Base-by-base conservation (phyloP, 148 eudicot species). In the Vaccinium vitisidaea region DNA sequence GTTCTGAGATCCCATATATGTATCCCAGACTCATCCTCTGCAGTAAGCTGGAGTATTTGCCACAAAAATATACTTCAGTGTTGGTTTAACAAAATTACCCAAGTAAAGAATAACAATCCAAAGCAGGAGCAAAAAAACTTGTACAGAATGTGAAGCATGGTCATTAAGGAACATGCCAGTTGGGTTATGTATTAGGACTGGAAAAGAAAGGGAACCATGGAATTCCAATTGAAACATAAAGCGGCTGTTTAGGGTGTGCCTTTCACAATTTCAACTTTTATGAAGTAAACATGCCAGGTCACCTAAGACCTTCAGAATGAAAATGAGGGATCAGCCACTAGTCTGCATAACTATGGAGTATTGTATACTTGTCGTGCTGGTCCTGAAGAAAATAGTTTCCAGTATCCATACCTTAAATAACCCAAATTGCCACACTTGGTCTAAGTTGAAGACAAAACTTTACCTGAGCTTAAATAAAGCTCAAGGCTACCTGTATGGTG, bases 1-100 rank as follows among this genome's bases (percentile, higher is more conserved):
- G 91, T 93, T 89, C 99, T 94, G 86, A 95, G 94, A 90, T 97
- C 99, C 99, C 99, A 95, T 88, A 97, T 85, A 58, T 94, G 95
- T 86, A 97, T 97, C 80, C 98, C 98, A 58, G 96, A 95, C 84
- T 95, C 99, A 88, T 97, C 99, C 83, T 93, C 99, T 61, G 99
- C 98, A 78, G 98, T 97, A 86, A 93, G 98, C 99, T 95, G 89
- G 56, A 77, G 84, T 78, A 86, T 89, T 67, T 30, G 80, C 30
- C 63, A 65, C 56, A 50, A 25, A 80, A 87, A 63, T n/a, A 59
- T 61, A 49, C 61, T 19, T 14, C 21, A 82, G 13, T 53, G 16
- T 23, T 36, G 36, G n/a, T 12, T 14, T 59, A 49, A 76, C n/a
- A 81, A 5, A 85, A 46, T n/a, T 21, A 48, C 9, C 56, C 25